Base-by-base conservation (phyloP, 2,329 filamentous ascomycete species). In the Alternaria brassicicola region DNA sequence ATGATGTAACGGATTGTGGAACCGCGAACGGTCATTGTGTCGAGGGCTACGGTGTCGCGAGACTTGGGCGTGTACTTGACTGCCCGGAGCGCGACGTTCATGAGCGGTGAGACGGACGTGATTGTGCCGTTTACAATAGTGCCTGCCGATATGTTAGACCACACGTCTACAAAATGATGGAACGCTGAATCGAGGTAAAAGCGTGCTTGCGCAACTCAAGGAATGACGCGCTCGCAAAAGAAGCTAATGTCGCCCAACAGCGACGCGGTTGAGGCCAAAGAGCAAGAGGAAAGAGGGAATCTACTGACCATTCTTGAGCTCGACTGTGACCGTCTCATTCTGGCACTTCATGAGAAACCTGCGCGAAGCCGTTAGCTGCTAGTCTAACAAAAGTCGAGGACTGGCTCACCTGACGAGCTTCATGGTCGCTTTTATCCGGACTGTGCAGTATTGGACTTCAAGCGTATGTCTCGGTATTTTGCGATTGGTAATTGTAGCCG, bases 291-390 rank as follows among this genome's bases (percentile, higher is more conserved):
- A 41, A 28, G 41, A 30, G 21, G 45, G 3, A 38, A 23, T 30
- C 9, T 10, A 42, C 78, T 43, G 83, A 95, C 93, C 95, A 86
- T 98, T 98, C 81, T 99, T 99, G 69, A 99, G 85, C 81, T 99
- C 95, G 79, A 99, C 91, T 42, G 94, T 98, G 73, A 98, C 95
- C 73, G 95, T 97, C 84, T 99, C 95, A 80, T 97, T 98, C 80
- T 91, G 89, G 81, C 94, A 98, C 85, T 99, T 99, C 94, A 98
- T 98, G 71, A 99, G 85, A 80, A 99, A 99, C 79, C 95, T 98
- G 62, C 51, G 45, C 47, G 47, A 56, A 59, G 39, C 46, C 46
- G 56, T 74, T 67, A 75, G 69, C 59, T 62, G 49, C 31, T 30
- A 33, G 39, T 47, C 19, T 46, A 33, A 3, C 13, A 39, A 31